These are phyloP conservation scores for Geoglossum glabrum DNA, from an alignment of 495 filamentous ascomycete species.

Conservation along the genomic window DNA sequence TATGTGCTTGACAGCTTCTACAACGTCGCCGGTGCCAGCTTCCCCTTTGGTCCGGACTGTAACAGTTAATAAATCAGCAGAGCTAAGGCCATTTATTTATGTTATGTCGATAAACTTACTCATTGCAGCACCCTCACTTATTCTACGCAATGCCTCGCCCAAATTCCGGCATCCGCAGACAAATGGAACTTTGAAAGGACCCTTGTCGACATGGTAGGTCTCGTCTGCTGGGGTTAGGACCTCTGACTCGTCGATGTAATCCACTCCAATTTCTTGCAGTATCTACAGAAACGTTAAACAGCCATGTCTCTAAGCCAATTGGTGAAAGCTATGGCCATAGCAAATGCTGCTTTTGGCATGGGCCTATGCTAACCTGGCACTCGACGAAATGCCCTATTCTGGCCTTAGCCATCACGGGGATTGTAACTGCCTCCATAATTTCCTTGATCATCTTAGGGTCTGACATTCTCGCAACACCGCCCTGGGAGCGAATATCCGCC, in stretches of 20 bases:
- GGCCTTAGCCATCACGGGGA: conserved; percentile 98
- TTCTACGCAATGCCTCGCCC: conserved; percentile 79
- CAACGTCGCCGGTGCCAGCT: conserved; percentile 92
- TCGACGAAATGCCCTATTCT: conserved; percentile 96
- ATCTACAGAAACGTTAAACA: conserved; percentile 33
- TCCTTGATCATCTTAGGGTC: conserved; percentile 90
- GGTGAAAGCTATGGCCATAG: neutral
- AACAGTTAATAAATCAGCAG: neutral
- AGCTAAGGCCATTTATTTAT: neutral
- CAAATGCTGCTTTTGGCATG: neutral
- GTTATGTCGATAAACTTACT: conserved; percentile 15
- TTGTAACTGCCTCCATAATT: conserved; percentile 92
- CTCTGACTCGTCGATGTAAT: conserved; percentile 97
- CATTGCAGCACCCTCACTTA: conserved; percentile 92
- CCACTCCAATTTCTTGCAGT: conserved; percentile 80
- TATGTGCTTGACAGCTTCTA: conserved; percentile 94
- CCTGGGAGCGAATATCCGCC: conserved; percentile 81
- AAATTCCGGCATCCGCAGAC: conserved; percentile 94
- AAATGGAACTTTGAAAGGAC: conserved; percentile 66
- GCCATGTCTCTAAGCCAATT: neutral
- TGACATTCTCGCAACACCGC: conserved; percentile 92
- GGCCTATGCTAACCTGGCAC: conserved; percentile 46
- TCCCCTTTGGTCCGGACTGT: conserved; percentile 83
- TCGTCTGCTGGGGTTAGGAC: conserved; percentile 91
- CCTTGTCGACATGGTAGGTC: conserved; percentile 78